Base-by-base conservation (phyloP, 1,139 yeast species). In the Taphrina communis region DNA sequence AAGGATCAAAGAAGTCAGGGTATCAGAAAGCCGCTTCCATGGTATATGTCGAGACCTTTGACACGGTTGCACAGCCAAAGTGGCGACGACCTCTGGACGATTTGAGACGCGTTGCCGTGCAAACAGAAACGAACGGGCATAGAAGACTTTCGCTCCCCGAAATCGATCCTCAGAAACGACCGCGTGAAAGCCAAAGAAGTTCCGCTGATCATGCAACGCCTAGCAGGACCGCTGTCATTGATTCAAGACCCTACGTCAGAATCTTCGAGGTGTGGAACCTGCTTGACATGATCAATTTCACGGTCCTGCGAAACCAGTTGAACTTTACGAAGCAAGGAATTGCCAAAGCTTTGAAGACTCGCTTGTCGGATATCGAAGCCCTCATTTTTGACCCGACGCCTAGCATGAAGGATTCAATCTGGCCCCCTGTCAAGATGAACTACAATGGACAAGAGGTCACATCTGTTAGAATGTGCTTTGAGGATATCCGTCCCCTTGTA, bases 1-100 rank as follows among this genome's bases (percentile, higher is more conserved):
- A 21, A 6, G 6, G 53, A 6, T 50, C 53, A 21, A 50, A 50
- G n/a, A 19, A 25, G n/a, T 50, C 36, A 1, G 53, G 53, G 11
- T 50, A 50, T 50, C 53, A 50, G n/a, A 19, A 21, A n/a, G 53
- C 53, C 1, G 53, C 53, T 9, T 50, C 53, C 21, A 50, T 50
- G 53, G n/a, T 50, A 6, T 50, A 9, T 50, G 36, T 7, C 21
- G 53, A 50, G n/a, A 2, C 36, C 12, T 11, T 2, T 11, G n/a
- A 8, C 12, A 1, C 14, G 3, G 7, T 7, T 17, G 53, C 19
- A 4, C 53, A 25, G n/a, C n/a, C 31, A 11, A 21, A 11, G 11
- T 21, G 31, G n/a, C 53, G 36, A 1, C 35, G 53, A 21, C 19
- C 19, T 12, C 8, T n/a, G 19, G 2, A 12, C 2, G 48, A 44